Evolutionary conservation across 2,329 filamentous ascomycete genomes (phyloP), one percentile per base, ranked within the genome.

Genomic region (Exophiala xenobiotica): DNA sequence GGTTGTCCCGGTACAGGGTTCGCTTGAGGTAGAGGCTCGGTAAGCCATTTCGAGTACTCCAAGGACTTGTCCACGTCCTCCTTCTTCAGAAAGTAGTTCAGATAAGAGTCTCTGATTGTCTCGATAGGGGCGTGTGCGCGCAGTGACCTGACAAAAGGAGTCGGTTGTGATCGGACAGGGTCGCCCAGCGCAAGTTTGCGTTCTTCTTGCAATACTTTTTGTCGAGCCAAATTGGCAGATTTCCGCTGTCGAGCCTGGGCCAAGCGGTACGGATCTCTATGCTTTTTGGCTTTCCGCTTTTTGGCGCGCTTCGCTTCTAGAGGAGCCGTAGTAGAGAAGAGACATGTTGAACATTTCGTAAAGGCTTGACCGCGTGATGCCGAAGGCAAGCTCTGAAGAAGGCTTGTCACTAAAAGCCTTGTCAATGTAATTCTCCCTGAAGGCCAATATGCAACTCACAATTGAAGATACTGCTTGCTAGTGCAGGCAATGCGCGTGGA

Each of bases 221-320:
- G 89, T 45, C 89, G 83, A 64, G 86, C 81, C 39, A 92, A 68
- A 66, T 96, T 95, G 60, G 87, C 88, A 8, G 86, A 83, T 70
- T 92, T 95, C 56, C 89, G 85, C 67, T 90, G 88, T 64, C 87
- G 82, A 24, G 88, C 85, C 70, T 95, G 89, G 2, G 86, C 86
- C 70, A 87, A 81, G 53, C 85, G 78, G 67, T 95, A 96, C 0
- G 90, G 90, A 63, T 97, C 90, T 11, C 54, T 49, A 46, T 58
- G 57, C 46, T 51, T 53, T 19, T 54, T 54, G 24, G 52, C 47
- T 41, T 54, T 54, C 12, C 53, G 48, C 43, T 62, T 63, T 33
- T 46, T 49, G 16, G 55, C 33, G n/a, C 49, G 37, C 46, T 62
- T 62, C 19, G 51, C 51, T 37, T 62, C 50, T 60, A 88, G 82